Evolutionary conservation across 768 basidiomycete genomes (phyloP).

Genomic region (Psilocybe azurescens): DNA sequence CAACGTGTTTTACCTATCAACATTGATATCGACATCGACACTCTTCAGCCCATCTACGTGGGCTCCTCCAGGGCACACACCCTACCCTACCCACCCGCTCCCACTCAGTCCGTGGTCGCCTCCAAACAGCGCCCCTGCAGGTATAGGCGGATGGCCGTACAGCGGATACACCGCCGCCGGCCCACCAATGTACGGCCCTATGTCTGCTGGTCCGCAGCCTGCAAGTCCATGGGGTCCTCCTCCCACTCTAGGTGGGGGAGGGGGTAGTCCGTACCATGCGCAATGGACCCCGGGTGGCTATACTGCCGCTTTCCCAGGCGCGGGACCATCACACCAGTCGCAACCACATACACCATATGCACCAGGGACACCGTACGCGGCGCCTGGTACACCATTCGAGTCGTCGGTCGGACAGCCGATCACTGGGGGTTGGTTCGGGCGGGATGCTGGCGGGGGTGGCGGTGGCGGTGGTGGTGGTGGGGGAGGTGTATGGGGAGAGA

Average conservation of each 20-base stretch:
- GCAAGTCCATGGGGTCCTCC: slow-evolving; percentile 20
- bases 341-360: not conserved
- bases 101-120: slow-evolving; percentile 2
- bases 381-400: slow-evolving; percentile 23
- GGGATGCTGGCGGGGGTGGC: slow-evolving; percentile 9
- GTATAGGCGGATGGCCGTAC: slow-evolving; percentile 8
- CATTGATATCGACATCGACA: not conserved
- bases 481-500: slow-evolving; percentile 7
- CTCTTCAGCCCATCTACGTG: slow-evolving; percentile 11
- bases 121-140: slow-evolving; percentile 4
- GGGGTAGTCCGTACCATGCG: not conserved
- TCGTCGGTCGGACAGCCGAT: slow-evolving; percentile 26
- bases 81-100: slow-evolving; percentile 1
- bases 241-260: not conserved
- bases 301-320: not conserved
- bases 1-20: not conserved
- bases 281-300: not conserved
- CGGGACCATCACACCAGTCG: slow-evolving; percentile 3
- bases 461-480: slow-evolving; percentile 8
- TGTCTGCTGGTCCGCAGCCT: not conserved
- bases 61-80: slow-evolving; percentile 17
- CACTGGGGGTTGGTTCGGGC: slow-evolving; percentile 23
- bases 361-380: not conserved
- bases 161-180: not conserved
- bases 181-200: slow-evolving; percentile 17